Conservation (phyloP, 305 asterid species). For the Fraxinus sp. region DNA sequence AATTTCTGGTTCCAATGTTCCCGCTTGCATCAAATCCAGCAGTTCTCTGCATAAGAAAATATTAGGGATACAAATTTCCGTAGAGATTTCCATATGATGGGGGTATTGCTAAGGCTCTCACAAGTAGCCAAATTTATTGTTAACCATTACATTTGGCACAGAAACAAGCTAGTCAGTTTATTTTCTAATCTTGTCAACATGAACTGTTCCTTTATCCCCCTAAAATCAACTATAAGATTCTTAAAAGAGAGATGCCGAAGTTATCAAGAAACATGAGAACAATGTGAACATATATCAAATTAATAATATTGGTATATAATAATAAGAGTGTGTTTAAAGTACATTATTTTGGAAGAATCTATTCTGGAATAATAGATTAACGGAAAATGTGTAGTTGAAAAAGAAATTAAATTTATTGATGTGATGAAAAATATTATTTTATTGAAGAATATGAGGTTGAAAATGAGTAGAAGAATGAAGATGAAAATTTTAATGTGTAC, state of each 20-base stretch:
- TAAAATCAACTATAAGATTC: not conserved
- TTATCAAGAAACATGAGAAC: not conserved
- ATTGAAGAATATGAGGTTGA: no score
- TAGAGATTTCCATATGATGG: not conserved
- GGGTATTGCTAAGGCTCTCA: not conserved
- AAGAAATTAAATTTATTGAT: no score
- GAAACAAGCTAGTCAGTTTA: not conserved
- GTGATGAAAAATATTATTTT: no score
- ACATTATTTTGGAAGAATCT: no score
- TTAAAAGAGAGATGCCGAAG: not conserved
- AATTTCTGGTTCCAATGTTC: conserved; percentile 79
- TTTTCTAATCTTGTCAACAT: not conserved
- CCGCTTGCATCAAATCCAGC: conserved; percentile 67
- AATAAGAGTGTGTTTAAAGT: no score
- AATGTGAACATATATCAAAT: not conserved
- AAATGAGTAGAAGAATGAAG: no score
- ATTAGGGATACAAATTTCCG: not conserved
- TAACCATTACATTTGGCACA: not conserved
- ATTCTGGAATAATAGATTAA: no score
- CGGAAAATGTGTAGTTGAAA: no score
- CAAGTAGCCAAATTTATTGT: not conserved
- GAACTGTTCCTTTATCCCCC: not conserved
- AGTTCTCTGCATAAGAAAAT: conserved; percentile 52
- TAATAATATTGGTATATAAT: no score
- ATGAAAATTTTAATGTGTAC: no score